A percentile compares a stretch with the other conserved stretches of the same genome.
phyloP scores from a whole-genome alignment of 1,284 basidiomycete species.

The Entoloma clypeatum region DNA sequence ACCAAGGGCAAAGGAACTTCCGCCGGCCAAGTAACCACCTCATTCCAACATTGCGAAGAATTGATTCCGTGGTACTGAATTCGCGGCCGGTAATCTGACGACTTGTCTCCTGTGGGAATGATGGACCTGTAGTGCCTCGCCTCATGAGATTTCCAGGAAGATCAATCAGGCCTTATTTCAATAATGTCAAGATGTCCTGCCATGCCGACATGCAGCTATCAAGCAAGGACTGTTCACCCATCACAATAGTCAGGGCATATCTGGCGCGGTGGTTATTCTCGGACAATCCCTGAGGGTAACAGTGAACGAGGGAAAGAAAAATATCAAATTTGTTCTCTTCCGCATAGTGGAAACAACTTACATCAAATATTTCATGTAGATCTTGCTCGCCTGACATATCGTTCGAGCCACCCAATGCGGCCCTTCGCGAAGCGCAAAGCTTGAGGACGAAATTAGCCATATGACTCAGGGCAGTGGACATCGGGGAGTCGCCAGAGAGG shows the following conservation, averaged over 20 bases:
- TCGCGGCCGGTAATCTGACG: too few species aligned
- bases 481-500: neutral
- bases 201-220: slow-evolving; percentile 33
- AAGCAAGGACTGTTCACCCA: slow-evolving; percentile 34
- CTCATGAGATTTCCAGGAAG: too few species aligned
- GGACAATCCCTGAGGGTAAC: slow-evolving; percentile 23
- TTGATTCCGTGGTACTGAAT: too few species aligned
- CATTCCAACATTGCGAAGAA: too few species aligned
- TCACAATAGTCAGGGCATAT: slow-evolving; percentile 30
- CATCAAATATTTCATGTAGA: slow-evolving; percentile 33
- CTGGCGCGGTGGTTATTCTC: slow-evolving; percentile 27
- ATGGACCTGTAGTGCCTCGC: too few species aligned
- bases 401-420: slow-evolving; percentile 11
- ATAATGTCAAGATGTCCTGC: slow-evolving; percentile 21
- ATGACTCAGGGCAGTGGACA: slow-evolving; percentile 2
- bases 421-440: slow-evolving; percentile 18
- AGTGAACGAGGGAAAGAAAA: slow-evolving; percentile 6
- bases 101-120: too few species aligned
- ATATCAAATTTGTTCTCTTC: slow-evolving; percentile 3
- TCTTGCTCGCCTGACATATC: slow-evolving; percentile 12
- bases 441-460: slow-evolving; percentile 13
- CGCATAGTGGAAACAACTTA: slow-evolving; percentile 18
- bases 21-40: too few species aligned
- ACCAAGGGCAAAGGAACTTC: too few species aligned
- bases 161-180: neutral